These are phyloP conservation scores for Penicillium verrucosum DNA, from an alignment of 2,329 filamentous ascomycete genomes.

Conservation along the genomic window DNA sequence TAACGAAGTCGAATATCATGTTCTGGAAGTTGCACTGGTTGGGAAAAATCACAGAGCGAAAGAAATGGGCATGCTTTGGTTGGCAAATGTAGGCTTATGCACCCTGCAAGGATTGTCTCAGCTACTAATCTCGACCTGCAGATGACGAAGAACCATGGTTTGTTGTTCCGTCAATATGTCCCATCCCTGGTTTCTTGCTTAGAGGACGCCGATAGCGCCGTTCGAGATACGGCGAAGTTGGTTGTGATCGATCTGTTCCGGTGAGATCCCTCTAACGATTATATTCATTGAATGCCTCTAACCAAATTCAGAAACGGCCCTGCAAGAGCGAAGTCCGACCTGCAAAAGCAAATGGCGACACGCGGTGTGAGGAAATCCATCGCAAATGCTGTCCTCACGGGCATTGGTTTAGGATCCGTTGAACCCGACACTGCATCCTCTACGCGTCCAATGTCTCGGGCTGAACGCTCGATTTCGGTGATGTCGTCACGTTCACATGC, in stretches of 20 bases:
- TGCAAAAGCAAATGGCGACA: conserved; percentile 80
- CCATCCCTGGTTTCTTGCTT: conserved; percentile 78
- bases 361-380: conserved; percentile 86
- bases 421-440: conserved; percentile 26
- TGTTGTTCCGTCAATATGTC: conserved; percentile 81
- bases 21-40: conserved; percentile 73
- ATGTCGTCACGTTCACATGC: conserved; percentile 30
- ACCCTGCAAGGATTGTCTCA: not conserved
- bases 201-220: conserved; percentile 84
- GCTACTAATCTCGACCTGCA: conserved; percentile 35
- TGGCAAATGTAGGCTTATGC: conserved; percentile 61
- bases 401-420: conserved; percentile 56
- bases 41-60: conserved; percentile 82
- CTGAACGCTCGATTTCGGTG: conserved; percentile 32
- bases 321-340: conserved; percentile 77
- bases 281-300: not conserved
- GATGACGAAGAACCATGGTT: conserved; percentile 76
- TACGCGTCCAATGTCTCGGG: conserved; percentile 27
- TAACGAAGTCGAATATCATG: conserved; percentile 71
- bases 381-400: conserved; percentile 73
- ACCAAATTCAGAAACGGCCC: conserved; percentile 62
- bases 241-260: conserved; percentile 84
- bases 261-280: conserved; percentile 41
- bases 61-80: conserved; percentile 80
- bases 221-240: conserved; percentile 78